These are phyloP conservation scores for Jamesozyma jinghongensis DNA, from an alignment of 805 yeast species.

Conservation along the genomic window DNA sequence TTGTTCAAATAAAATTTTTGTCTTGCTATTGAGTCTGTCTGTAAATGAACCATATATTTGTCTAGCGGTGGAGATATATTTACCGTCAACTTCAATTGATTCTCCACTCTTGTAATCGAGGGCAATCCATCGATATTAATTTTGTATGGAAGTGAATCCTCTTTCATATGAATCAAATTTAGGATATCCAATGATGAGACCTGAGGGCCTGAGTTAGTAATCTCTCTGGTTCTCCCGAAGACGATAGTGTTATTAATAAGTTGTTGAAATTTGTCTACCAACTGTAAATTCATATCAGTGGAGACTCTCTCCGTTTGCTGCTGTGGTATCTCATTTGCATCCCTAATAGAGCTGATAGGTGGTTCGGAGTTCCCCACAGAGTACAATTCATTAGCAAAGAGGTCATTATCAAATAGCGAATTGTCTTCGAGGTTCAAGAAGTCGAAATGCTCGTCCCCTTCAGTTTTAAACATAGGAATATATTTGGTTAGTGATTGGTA, in stretches of 20 bases:
- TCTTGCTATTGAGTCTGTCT: constrained; percentile 80
- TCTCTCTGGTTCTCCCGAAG: constrained; percentile 9
- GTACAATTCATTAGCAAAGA: too few species aligned
- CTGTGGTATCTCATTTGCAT: too few species aligned
- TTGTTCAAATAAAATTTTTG: constrained; percentile 65
- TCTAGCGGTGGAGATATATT: constrained; percentile 56
- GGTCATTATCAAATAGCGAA: constrained; percentile 1
- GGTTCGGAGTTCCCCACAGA: too few species aligned
- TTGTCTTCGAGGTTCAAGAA: constrained; percentile 1
- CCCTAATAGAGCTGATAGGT: too few species aligned
- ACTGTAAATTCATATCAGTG: neutral
- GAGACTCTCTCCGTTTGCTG: too few species aligned
- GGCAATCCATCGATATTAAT: constrained; percentile 59
- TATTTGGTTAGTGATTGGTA: too few species aligned
- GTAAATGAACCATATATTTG: constrained; percentile 65
- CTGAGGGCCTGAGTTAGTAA: neutral
- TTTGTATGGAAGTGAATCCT: constrained; percentile 33
- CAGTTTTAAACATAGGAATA: too few species aligned
- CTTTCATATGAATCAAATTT: constrained; percentile 1
- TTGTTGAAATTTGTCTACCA: constrained; percentile 1
- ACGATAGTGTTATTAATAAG: constrained; percentile 8
- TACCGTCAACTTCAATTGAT: constrained; percentile 77
- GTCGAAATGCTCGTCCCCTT: neutral
- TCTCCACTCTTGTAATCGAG: constrained; percentile 80
- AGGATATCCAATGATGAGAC: neutral